Conservation (phyloP, 306 rosid genomes). For the Gastrolobium villosum region DNA sequence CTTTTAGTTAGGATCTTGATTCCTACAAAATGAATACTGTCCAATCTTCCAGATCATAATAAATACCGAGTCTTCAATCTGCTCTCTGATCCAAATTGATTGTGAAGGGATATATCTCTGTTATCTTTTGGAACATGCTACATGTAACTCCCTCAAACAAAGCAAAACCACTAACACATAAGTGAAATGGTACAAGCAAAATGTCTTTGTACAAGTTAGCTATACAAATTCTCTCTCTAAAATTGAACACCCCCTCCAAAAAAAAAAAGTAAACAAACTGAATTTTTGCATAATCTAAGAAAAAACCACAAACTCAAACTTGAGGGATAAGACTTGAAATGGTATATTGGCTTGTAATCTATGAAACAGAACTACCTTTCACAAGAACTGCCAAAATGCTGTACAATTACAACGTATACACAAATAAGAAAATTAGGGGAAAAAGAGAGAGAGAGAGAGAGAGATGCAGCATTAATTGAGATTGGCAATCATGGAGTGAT, state of each 20-base stretch:
- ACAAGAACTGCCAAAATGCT: slow-evolving; percentile 19
- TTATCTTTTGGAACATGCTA: background rate
- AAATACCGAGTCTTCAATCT: slow-evolving; percentile 15
- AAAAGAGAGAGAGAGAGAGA: background rate
- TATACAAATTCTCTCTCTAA: slow-evolving; percentile 15
- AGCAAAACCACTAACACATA: background rate
- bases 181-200: background rate
- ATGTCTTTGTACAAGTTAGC: slow-evolving; percentile 4
- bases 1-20: background rate
- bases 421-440: background rate
- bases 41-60: background rate
- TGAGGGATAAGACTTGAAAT: slow-evolving; percentile 13
- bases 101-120: background rate
- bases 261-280: background rate
- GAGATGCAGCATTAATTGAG: slow-evolving; percentile 5
- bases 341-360: background rate
- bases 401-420: background rate
- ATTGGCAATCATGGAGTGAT: background rate
- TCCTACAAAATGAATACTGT: background rate
- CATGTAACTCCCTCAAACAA: background rate
- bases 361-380: slow-evolving; percentile 12
- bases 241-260: background rate
- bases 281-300: background rate
- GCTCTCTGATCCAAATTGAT: slow-evolving; percentile 8
- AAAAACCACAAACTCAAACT: slow-evolving; percentile 2